phyloP scores from a whole-genome alignment of 805 yeast species.

The Nadsonia fulvescens region DNA sequence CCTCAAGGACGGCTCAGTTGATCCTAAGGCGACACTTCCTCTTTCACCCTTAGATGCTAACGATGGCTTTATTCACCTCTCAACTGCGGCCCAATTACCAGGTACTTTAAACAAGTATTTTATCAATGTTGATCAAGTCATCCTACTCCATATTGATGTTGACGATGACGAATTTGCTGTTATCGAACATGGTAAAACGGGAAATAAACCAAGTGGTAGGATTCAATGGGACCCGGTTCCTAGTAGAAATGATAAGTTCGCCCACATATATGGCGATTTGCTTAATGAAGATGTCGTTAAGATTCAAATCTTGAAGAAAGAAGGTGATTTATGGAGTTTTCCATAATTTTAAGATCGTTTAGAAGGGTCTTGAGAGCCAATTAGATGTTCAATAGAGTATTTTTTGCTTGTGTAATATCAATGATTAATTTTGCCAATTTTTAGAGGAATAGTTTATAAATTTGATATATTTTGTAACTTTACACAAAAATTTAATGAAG shows the following conservation, averaged over 20 bases:
- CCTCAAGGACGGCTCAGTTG: slow-evolving; percentile 10
- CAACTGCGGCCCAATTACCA: slow-evolving; percentile 11
- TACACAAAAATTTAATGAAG: too few species aligned
- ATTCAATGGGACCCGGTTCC: slow-evolving; percentile 14
- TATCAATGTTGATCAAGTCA: slow-evolving; percentile 7
- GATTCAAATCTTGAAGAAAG: too few species aligned
- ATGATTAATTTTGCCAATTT: too few species aligned
- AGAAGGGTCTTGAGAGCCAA: too few species aligned
- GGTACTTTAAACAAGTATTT: slow-evolving; percentile 13
- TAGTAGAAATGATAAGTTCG: slow-evolving; percentile 10
- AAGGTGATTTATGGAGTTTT: too few species aligned
- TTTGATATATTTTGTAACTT: too few species aligned
- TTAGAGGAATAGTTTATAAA: too few species aligned
- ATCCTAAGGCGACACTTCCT: slow-evolving; percentile 11
- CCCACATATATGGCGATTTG: slow-evolving; percentile 14
- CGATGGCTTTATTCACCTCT: slow-evolving; percentile 16
- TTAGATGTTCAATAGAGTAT: too few species aligned
- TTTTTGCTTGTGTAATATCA: too few species aligned
- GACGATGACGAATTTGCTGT: slow-evolving; percentile 8
- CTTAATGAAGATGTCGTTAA: slow-evolving; percentile 11
- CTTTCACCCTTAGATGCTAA: slow-evolving; percentile 11
- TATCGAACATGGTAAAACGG: slow-evolving; percentile 11
- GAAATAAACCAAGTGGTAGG: slow-evolving; percentile 10
- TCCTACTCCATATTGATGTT: slow-evolving; percentile 11
- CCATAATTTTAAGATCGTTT: too few species aligned